Base-by-base conservation (phyloP, 805 yeast genomes). In the Ogataea trehalophila region DNA sequence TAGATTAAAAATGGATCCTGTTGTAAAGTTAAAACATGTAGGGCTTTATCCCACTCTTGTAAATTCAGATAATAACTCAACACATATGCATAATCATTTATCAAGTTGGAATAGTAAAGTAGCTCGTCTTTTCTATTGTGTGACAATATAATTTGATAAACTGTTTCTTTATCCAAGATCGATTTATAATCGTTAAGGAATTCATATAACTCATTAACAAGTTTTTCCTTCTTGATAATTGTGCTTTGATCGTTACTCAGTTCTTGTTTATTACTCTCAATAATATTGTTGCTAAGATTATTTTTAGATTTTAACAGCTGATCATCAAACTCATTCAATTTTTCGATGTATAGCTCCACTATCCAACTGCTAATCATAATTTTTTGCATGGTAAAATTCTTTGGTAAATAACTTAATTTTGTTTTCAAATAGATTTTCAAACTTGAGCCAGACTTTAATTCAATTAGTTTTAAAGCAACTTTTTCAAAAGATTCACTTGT, bases 1-100 rank as follows among this genome's bases (percentile, higher is more conserved):
- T 89, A 87, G 5, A 86, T 75, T 8, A 79, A 60, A 0, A 67
- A 60, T 0, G 74, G 68, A 37, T 76, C 75, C 37, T 74, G 73
- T 39, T 77, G 71, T 36, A 72, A 68, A n/a, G 80, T 57, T 36
- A 85, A 55, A 0, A 81, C 76, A 44, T 77, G 77, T 44, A 88
- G 63, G 0, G 95, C 85, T 47, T 83, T 83, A 14, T 69, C 62
- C 96, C 97, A 94, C 50, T 82, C 76, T 51, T 83, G 85, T 26
- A 73, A 62, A 44, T 81, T 77, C 13, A 91, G 74, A 77, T 90
- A 80, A 63, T 84, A 81, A 6, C 80, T 71, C 31, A 91, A 62
- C 1, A 89, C 84, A 63, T 76, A 86, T 40, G 79, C 80, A 59
- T 75, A 79, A 61, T 94, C 96, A 40, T 78, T 72, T 7, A 85